Evolutionary conservation across 768 basidiomycete species (phyloP).

Genomic region (Holtermannia corniformis): DNA sequence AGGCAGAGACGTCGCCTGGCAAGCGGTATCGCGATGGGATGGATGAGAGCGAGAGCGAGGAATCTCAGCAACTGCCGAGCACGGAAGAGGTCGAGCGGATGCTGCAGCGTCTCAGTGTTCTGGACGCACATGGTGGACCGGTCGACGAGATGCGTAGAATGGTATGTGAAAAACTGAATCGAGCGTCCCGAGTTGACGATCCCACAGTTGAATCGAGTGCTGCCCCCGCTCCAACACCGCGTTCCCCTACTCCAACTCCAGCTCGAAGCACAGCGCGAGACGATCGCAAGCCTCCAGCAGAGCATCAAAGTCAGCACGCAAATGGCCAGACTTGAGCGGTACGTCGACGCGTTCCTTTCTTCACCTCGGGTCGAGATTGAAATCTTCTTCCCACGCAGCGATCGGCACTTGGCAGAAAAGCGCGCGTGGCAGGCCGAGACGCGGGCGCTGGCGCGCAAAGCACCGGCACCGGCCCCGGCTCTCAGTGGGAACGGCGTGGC

Average conservation of each 20-base stretch:
- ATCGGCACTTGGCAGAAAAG: constrained; percentile 25
- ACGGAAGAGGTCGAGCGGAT: no score
- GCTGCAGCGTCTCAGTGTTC: no score
- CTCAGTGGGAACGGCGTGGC: constrained; percentile 21
- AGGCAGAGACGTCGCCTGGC: no score
- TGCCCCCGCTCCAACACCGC: constrained; percentile 13
- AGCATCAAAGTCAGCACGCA: constrained; percentile 19
- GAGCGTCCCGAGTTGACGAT: no score
- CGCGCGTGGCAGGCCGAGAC: constrained; percentile 29
- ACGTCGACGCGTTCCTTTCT: constrained; percentile 1
- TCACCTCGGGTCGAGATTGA: background rate
- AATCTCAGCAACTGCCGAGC: no score
- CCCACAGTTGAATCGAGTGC: no score
- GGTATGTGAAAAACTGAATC: no score
- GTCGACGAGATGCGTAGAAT: no score
- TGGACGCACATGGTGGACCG: no score
- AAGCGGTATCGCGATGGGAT: no score
- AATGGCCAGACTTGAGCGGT: constrained; percentile 23
- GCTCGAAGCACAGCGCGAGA: constrained; percentile 23
- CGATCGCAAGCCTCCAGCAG: constrained; percentile 29
- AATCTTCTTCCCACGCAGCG: constrained; percentile 4
- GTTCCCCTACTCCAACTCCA: constrained; percentile 27
- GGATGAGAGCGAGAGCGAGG: no score
- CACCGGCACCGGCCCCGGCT: constrained; percentile 19
- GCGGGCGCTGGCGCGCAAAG: constrained; percentile 14